These are phyloP conservation scores for Yamadazyma tumulicola DNA, from an alignment of 805 yeast genomes.

Conservation along the genomic window DNA sequence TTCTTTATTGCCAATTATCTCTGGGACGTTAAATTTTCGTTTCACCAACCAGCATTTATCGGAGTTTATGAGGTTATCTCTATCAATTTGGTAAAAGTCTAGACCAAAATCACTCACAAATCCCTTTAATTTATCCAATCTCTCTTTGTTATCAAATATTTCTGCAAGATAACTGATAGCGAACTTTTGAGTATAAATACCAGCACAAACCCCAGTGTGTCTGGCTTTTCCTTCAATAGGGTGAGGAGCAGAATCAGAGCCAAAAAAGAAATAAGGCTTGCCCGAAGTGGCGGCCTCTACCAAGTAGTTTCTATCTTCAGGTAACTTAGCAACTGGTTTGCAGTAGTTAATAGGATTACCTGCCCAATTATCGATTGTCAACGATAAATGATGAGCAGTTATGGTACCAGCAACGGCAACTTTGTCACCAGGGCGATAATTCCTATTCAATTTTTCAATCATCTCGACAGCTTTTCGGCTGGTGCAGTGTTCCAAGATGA, in stretches of 20 bases:
- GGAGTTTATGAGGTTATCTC: constrained; percentile 34
- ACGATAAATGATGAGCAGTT: constrained; percentile 89
- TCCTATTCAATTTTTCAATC: constrained; percentile 53
- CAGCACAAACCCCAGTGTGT: constrained; percentile 91
- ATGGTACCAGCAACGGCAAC: constrained; percentile 84
- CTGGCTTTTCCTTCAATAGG: constrained; percentile 75
- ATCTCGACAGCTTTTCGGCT: constrained; percentile 83
- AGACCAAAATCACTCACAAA: constrained; percentile 79
- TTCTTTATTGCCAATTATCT: constrained; percentile 43
- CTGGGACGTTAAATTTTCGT: constrained; percentile 57
- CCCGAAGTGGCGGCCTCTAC: constrained; percentile 89
- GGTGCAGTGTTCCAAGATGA: constrained; percentile 93
- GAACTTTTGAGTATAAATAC: constrained; percentile 87
- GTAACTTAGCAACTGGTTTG: constrained; percentile 96
- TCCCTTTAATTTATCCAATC: constrained; percentile 60
- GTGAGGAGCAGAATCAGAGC: constrained; percentile 98
- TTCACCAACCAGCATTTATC: constrained; percentile 52
- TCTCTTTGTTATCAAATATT: constrained; percentile 65
- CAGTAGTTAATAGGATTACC: constrained; percentile 94
- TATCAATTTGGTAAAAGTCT: constrained; percentile 60
- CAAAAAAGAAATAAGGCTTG: constrained; percentile 89
- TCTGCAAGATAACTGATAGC: constrained; percentile 84
- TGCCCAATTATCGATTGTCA: constrained; percentile 94
- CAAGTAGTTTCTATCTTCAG: constrained; percentile 76
- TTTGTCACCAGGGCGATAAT: constrained; percentile 22